A percentile compares a stretch with the other conserved stretches of the same genome.
phyloP scores from a whole-genome alignment of 164 flowering plant genomes.

The Tetracentron sinense region DNA sequence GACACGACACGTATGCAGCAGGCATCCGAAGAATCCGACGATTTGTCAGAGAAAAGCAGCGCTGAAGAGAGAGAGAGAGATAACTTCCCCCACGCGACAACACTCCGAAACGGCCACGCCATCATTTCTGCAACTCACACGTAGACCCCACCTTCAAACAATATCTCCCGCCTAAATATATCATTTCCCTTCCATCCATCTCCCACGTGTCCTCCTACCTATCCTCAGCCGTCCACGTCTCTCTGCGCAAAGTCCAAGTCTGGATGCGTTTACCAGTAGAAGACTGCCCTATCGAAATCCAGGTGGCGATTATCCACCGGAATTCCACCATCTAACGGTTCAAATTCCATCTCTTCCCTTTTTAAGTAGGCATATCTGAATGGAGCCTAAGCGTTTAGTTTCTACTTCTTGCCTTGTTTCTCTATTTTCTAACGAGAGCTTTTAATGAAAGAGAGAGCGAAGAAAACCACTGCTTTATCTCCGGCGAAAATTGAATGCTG shows the following conservation, averaged over 20 bases:
- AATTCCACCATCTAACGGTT: conserved; percentile 11
- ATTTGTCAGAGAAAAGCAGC: not conserved
- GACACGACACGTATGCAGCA: not conserved
- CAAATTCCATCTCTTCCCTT: conserved; percentile 8
- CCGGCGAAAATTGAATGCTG: too few species aligned
- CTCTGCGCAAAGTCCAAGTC: conserved; percentile 10
- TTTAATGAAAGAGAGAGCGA: too few species aligned
- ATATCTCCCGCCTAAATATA: not conserved
- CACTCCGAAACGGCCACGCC: not conserved
- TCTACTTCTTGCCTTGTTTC: too few species aligned
- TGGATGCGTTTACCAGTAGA: conserved; percentile 4
- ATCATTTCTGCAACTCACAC: not conserved
- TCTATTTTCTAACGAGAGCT: too few species aligned
- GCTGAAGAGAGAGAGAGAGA: not conserved
- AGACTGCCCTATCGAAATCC: conserved; percentile 4
- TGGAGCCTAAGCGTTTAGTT: not conserved
- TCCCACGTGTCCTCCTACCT: too few species aligned
- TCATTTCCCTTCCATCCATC: too few species aligned
- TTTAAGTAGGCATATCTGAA: not conserved
- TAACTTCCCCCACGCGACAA: not conserved
- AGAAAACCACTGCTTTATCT: too few species aligned
- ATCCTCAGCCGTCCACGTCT: conserved; percentile 49
- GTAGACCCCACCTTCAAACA: not conserved
- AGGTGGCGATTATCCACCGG: conserved; percentile 21
- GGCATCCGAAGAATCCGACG: not conserved